A percentile compares a stretch with the other conserved stretches of the same genome.
These are phyloP conservation scores for Iris macrosiphon DNA, from an alignment of 106 monocot species.

Conservation along the genomic window DNA sequence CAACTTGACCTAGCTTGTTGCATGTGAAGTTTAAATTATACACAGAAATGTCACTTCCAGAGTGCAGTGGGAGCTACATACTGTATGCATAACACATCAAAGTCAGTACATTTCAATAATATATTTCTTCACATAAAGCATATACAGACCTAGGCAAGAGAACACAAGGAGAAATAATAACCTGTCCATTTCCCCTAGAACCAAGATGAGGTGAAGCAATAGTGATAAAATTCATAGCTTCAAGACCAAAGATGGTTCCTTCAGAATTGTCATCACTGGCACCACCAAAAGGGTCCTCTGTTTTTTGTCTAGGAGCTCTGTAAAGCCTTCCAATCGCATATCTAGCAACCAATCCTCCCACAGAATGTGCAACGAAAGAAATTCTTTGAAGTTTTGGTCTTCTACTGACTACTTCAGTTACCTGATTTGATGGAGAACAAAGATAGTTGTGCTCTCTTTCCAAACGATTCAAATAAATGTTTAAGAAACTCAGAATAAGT, in stretches of 20 bases:
- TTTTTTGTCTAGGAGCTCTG: constrained; percentile 31
- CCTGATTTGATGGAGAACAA: constrained; percentile 29
- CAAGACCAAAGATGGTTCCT: constrained; percentile 76
- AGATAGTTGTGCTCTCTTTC: neutral
- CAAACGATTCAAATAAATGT: neutral
- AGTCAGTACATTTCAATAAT: no score
- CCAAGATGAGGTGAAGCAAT: constrained; percentile 98
- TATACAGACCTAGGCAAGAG: no score
- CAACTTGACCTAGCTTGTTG: no score
- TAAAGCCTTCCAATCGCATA: constrained; percentile 82
- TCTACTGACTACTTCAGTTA: constrained; percentile 47
- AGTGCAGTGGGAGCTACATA: no score
- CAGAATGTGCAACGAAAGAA: constrained; percentile 90
- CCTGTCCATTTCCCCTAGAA: constrained; percentile 95
- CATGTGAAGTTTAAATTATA: no score
- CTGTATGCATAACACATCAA: no score
- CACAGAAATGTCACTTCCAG: no score
- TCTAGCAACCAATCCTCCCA: constrained; percentile 95
- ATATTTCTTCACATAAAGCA: no score
- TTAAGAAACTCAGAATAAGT: no score
- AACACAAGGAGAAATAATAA: neutral
- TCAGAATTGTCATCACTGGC: constrained; percentile 10
- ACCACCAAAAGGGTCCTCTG: constrained; percentile 7
- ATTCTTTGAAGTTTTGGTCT: constrained; percentile 58
- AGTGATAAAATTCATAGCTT: constrained; percentile 96